phyloP scores from a whole-genome alignment of 345 rosid species.

The Jatropha curcas region DNA sequence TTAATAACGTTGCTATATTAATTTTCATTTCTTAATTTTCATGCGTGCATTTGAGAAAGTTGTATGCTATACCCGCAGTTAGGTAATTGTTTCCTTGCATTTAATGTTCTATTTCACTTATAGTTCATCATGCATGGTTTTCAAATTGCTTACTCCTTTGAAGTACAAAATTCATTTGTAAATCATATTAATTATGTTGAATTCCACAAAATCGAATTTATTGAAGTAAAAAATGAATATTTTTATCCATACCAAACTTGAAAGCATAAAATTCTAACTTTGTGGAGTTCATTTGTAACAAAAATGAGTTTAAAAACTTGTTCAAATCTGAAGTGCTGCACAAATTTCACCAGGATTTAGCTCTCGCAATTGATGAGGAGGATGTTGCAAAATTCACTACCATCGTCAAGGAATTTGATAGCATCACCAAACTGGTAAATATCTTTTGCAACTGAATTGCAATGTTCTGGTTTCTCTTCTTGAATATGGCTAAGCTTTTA shows the following conservation, averaged over 20 bases:
- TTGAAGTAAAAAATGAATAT: too few relatives aligned
- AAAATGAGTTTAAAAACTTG: too few relatives aligned
- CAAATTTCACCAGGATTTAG: conserved; percentile 28
- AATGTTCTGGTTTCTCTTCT: background rate
- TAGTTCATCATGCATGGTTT: background rate
- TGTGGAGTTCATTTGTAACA: too few relatives aligned
- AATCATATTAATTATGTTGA: too few relatives aligned
- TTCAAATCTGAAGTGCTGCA: background rate
- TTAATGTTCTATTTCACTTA: background rate
- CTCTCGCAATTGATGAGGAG: conserved; percentile 28
- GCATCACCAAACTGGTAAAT: conserved; percentile 28
- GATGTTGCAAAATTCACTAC: conserved; percentile 26
- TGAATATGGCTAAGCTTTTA: background rate
- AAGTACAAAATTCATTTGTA: too few relatives aligned
- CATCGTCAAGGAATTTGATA: conserved; percentile 28
- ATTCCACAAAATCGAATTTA: too few relatives aligned
- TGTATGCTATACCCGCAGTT: too few relatives aligned
- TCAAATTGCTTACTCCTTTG: background rate
- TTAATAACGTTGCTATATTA: background rate
- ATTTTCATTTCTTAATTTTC: background rate
- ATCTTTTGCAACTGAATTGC: background rate
- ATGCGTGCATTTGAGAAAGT: background rate
- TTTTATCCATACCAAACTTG: too few relatives aligned
- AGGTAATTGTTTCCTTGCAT: background rate
- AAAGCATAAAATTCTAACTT: too few relatives aligned